phyloP scores from a whole-genome alignment of 495 filamentous ascomycete species.

The Xylaria grammica region DNA sequence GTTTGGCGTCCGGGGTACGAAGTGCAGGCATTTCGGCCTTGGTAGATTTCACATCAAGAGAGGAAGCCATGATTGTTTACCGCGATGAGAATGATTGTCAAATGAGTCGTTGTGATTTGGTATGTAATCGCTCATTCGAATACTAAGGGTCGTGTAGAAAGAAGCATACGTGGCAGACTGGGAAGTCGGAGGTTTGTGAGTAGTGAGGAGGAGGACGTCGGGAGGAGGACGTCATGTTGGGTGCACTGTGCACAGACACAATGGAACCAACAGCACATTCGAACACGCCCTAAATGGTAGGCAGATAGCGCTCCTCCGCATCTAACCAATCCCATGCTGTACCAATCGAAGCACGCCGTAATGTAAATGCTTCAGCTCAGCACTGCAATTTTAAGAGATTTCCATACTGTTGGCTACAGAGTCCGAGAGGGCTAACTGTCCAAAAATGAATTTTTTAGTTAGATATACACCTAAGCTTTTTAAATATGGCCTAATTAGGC shows the following conservation, averaged over 20 bases:
- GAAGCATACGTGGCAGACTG: slow-evolving; percentile 6
- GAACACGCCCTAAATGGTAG: slow-evolving; percentile 10
- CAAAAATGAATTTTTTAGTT: too few relatives aligned
- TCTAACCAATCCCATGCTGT: slow-evolving; percentile 5
- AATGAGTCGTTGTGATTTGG: slow-evolving; percentile 24
- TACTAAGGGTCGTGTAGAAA: slow-evolving; percentile 18
- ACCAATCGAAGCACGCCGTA: neutral
- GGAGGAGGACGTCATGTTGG: slow-evolving; percentile 6
- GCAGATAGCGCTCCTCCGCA: neutral
- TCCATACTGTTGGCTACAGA: neutral
- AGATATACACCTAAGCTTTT: too few relatives aligned
- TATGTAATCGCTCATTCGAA: slow-evolving; percentile 20
- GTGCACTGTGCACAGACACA: slow-evolving; percentile 1
- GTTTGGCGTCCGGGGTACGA: slow-evolving; percentile 23
- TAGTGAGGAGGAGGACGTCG: slow-evolving; percentile 7
- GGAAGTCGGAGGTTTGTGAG: slow-evolving; percentile 4
- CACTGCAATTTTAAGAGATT: slow-evolving; percentile 1
- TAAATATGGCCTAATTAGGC: too few relatives aligned
- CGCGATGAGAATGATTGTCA: slow-evolving; percentile 22
- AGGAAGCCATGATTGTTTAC: slow-evolving; percentile 22
- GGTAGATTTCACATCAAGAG: slow-evolving; percentile 23
- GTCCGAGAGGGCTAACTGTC: too few relatives aligned
- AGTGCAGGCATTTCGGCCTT: slow-evolving; percentile 22
- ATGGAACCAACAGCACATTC: neutral
- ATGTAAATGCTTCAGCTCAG: neutral